Percentiles rank a stretch among this genome's conserved stretches.
Evolutionary conservation across 257 asterid species (phyloP).

Genomic region (Echites panduratus): DNA sequence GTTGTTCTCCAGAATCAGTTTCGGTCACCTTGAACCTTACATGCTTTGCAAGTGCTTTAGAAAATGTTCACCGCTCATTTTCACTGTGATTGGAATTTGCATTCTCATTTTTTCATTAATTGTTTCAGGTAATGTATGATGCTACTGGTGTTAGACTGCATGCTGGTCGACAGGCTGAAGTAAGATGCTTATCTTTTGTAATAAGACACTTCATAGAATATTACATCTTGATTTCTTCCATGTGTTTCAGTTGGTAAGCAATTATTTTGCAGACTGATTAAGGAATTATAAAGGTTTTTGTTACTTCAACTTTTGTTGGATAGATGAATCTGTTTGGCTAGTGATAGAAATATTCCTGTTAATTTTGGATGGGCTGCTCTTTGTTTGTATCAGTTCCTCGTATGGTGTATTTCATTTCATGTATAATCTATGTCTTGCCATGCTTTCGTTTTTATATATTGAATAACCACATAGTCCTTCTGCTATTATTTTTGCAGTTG

Average conservation of each 20-base stretch:
- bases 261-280: neutral
- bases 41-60: neutral
- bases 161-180: slow-evolving; percentile 99
- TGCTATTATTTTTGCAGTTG: slow-evolving; percentile 45
- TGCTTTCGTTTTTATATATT: slow-evolving; percentile 1
- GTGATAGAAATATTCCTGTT: neutral
- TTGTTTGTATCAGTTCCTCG: neutral
- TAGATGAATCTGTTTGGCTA: neutral
- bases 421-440: neutral
- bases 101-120: slow-evolving; percentile 3
- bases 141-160: slow-evolving; percentile 95
- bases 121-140: slow-evolving; percentile 88
- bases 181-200: slow-evolving; percentile 29
- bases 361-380: neutral
- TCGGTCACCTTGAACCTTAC: neutral
- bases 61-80: neutral
- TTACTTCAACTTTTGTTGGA: neutral
- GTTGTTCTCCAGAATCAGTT: neutral
- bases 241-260: neutral
- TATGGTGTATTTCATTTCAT: neutral
- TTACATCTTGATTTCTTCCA: slow-evolving; percentile 1
- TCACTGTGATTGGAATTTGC: neutral
- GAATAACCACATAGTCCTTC: neutral
- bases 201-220: slow-evolving; percentile 7
- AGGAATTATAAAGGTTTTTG: neutral